Conservation (phyloP, 306 rosid species). For the Canavalia gladiata region DNA sequence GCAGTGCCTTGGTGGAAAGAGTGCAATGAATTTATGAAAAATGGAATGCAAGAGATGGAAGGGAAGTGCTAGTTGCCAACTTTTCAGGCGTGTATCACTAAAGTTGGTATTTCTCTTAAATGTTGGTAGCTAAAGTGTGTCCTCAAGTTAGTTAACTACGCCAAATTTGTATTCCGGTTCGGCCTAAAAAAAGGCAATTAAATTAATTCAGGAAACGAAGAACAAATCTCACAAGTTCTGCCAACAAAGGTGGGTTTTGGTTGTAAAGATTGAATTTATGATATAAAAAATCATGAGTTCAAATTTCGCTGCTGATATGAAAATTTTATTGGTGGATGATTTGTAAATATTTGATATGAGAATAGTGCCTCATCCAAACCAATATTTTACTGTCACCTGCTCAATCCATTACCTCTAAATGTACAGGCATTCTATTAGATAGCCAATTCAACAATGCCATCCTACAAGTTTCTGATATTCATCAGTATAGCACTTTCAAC, state of each 20-base stretch:
- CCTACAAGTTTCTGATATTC: neutral
- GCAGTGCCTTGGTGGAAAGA: constrained; percentile 12
- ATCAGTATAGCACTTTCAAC: neutral
- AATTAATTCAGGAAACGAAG: neutral
- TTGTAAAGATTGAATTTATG: too few relatives aligned
- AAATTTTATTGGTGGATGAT: too few relatives aligned
- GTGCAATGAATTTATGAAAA: constrained; percentile 3
- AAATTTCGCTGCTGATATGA: too few relatives aligned
- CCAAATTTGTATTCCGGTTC: constrained; percentile 14
- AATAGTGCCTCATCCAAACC: neutral
- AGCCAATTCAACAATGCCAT: neutral
- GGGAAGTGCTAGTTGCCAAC: constrained; percentile 19
- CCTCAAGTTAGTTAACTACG: neutral
- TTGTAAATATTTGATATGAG: too few relatives aligned
- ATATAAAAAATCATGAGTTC: too few relatives aligned
- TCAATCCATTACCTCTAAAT: too few relatives aligned
- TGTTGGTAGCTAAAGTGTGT: neutral
- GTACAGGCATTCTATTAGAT: neutral
- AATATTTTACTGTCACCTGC: neutral
- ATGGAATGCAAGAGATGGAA: neutral
- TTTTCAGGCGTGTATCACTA: neutral
- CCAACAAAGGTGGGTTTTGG: too few relatives aligned
- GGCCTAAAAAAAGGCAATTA: neutral
- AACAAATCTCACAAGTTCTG: too few relatives aligned
- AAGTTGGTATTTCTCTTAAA: neutral